These are phyloP conservation scores for Aureobasidium sp. DNA, from an alignment of 2,329 filamentous ascomycete genomes.

Conservation along the genomic window DNA sequence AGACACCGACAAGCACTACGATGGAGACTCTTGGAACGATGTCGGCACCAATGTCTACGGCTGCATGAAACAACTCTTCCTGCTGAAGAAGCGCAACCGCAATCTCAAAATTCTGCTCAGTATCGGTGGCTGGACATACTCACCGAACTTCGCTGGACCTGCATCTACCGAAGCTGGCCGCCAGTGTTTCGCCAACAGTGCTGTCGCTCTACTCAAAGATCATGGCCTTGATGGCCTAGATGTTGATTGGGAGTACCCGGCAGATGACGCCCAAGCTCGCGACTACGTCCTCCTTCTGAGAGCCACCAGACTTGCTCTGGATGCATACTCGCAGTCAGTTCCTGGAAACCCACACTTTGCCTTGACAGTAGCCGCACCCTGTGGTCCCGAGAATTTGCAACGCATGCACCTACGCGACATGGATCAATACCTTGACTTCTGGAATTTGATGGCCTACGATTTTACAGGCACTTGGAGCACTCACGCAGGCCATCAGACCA, in stretches of 20 bases:
- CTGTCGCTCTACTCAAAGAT: slow-evolving; percentile 68
- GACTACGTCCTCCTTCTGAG: slow-evolving; percentile 35
- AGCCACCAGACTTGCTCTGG: slow-evolving; percentile 31
- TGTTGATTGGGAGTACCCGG: slow-evolving; percentile 42
- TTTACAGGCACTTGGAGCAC: slow-evolving; percentile 71
- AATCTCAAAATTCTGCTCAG: slow-evolving; percentile 73
- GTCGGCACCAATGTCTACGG: slow-evolving; percentile 67
- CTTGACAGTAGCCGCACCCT: slow-evolving; percentile 38
- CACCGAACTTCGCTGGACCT: slow-evolving; percentile 65
- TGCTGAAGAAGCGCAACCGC: slow-evolving; percentile 68
- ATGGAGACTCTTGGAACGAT: slow-evolving; percentile 57
- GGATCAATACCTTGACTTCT: slow-evolving; percentile 38
- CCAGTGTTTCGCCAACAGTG: slow-evolving; percentile 57
- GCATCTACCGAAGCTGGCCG: slow-evolving; percentile 55
- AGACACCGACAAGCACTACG: slow-evolving; percentile 62
- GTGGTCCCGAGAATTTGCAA: slow-evolving; percentile 35
- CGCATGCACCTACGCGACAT: slow-evolving; percentile 35
- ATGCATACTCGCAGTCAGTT: slow-evolving; percentile 32
- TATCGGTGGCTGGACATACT: slow-evolving; percentile 76
- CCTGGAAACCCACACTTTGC: slow-evolving; percentile 32
- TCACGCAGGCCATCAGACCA: slow-evolving; percentile 68
- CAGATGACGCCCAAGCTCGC: slow-evolving; percentile 31
- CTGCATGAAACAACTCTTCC: slow-evolving; percentile 65
- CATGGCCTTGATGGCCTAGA: slow-evolving; percentile 58
- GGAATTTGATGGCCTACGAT: slow-evolving; percentile 46